Percentiles rank a stretch among this genome's conserved stretches.
These are phyloP conservation scores for Astrothelium macrocarpum DNA, from an alignment of 495 filamentous ascomycete species.

Conservation along the genomic window DNA sequence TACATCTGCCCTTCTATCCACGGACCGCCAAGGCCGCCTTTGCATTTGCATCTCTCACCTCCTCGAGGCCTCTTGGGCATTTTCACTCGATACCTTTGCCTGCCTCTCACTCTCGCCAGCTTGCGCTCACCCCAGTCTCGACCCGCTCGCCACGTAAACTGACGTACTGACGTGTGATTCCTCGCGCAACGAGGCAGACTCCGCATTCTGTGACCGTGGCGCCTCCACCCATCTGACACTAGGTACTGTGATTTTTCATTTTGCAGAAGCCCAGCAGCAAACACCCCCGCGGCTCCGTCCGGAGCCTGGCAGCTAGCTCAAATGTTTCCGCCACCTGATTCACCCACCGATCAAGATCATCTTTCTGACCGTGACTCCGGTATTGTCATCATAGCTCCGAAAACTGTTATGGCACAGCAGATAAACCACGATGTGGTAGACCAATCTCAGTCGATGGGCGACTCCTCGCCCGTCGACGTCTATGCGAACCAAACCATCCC, in stretches of 20 bases:
- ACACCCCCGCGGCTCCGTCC: slow-evolving; percentile 13
- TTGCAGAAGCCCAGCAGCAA: slow-evolving; percentile 10
- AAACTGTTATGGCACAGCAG: slow-evolving; percentile 77
- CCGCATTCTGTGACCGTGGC: slow-evolving; percentile 32
- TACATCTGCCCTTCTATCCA: background rate
- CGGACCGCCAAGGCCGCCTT: background rate
- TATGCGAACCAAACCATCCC: slow-evolving; percentile 53
- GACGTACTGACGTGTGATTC: background rate
- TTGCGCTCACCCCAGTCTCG: background rate
- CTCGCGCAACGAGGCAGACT: slow-evolving; percentile 12
- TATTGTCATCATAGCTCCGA: slow-evolving; percentile 41
- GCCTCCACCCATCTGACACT: slow-evolving; percentile 41
- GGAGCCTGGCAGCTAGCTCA: slow-evolving; percentile 16
- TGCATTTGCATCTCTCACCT: background rate
- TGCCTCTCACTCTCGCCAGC: background rate
- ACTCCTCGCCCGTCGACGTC: slow-evolving; percentile 61
- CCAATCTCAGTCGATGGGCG: slow-evolving; percentile 65
- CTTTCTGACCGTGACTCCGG: slow-evolving; percentile 22
- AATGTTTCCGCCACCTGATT: slow-evolving; percentile 17
- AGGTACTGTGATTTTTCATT: slow-evolving; percentile 36
- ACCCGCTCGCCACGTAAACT: slow-evolving; percentile 5
- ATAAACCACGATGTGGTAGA: slow-evolving; percentile 69
- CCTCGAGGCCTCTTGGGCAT: background rate
- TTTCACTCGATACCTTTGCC: background rate
- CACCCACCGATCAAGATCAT: background rate